Conservation (phyloP, 2,329 filamentous ascomycete species). For the Ophiostoma angusticollis region DNA sequence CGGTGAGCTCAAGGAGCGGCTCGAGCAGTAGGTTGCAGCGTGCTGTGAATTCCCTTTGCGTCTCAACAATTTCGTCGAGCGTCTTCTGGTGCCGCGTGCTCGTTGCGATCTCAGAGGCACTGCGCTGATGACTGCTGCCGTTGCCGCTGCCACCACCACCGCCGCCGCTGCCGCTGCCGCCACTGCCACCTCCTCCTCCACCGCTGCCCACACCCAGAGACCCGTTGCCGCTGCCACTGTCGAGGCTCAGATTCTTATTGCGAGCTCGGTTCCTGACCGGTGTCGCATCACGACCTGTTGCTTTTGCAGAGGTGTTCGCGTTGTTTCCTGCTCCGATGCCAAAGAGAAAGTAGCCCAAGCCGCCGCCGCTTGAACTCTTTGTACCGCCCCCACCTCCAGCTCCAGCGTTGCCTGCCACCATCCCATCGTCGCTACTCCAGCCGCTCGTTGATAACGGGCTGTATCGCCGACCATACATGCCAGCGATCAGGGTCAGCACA, state of each 20-base stretch:
- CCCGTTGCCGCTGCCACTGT: constrained; percentile 11
- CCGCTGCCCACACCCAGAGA: constrained; percentile 5
- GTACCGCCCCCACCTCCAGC: constrained; percentile 49
- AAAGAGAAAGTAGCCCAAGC: constrained; percentile 40
- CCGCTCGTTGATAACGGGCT: constrained; percentile 81
- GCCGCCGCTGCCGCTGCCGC: constrained; percentile 9
- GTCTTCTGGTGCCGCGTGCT: constrained; percentile 79
- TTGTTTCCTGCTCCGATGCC: constrained; percentile 59
- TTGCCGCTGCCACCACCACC: constrained; percentile 10
- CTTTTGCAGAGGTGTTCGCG: constrained; percentile 17
- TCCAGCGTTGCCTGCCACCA: constrained; percentile 15
- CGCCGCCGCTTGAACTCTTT: constrained; percentile 4
- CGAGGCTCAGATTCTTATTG: constrained; percentile 19
- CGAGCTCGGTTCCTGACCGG: constrained; percentile 10
- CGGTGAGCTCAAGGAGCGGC: constrained; percentile 75
- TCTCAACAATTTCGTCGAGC: constrained; percentile 93
- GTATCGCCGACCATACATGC: constrained; percentile 85
- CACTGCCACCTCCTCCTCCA: constrained; percentile 8
- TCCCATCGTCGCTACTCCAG: constrained; percentile 41
- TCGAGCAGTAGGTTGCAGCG: constrained; percentile 87
- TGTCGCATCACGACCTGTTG: constrained; percentile 8
- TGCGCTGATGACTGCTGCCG: constrained; percentile 26
- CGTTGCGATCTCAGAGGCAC: constrained; percentile 35
- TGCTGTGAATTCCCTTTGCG: constrained; percentile 76
- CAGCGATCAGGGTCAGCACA: constrained; percentile 66